phyloP scores from a whole-genome alignment of 176 grass and related monocot species.

The Hyparrhenia diplandra region DNA sequence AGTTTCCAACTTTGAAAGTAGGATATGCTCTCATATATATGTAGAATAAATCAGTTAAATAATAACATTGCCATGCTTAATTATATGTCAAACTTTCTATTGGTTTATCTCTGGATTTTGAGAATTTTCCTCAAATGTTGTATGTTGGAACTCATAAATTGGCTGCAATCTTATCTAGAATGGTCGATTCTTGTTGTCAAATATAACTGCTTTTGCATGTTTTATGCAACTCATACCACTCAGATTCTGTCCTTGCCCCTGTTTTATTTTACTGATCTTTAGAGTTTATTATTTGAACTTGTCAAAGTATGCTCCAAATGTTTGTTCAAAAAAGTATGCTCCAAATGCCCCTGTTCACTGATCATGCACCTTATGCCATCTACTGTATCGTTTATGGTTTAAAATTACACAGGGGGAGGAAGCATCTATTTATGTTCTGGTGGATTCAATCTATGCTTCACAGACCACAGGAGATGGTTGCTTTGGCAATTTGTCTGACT shows the following conservation, averaged over 20 bases:
- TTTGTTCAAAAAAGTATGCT: background rate
- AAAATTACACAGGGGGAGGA: conserved; percentile 44
- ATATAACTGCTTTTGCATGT: too few species aligned
- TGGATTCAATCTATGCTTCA: conserved; percentile 77
- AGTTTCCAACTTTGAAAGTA: background rate
- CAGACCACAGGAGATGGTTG: conserved; percentile 31
- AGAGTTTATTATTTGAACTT: background rate
- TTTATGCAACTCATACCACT: too few species aligned
- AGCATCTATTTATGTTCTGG: conserved; percentile 22
- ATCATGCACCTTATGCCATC: background rate
- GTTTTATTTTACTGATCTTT: background rate
- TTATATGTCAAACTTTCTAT: too few species aligned
- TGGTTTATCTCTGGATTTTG: too few species aligned
- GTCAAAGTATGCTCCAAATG: background rate
- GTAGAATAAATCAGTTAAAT: too few species aligned
- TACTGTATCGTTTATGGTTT: conserved; percentile 19
- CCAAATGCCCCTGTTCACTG: too few species aligned
- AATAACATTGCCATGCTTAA: too few species aligned
- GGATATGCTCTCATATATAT: too few species aligned
- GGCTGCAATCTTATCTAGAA: too few species aligned
- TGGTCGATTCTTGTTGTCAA: too few species aligned
- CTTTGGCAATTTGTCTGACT: conserved; percentile 12
- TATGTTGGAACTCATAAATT: too few species aligned
- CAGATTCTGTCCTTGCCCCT: background rate
- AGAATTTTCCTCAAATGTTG: too few species aligned